Conservation (phyloP, 148 eudicot genomes). For the Beta vulgaris region DNA sequence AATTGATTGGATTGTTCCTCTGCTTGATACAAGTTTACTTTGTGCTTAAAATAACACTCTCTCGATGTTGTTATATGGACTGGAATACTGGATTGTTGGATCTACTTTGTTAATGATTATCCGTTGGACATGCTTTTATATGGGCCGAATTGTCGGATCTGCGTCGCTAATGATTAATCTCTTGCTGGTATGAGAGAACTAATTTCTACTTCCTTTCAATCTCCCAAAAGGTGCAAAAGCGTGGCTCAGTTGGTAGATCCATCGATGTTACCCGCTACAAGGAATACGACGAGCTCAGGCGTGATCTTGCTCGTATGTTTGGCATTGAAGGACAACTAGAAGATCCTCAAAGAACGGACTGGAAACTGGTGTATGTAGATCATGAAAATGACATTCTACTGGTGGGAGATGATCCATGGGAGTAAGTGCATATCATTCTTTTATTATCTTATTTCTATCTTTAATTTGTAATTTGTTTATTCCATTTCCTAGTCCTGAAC, state of each 20-base stretch:
- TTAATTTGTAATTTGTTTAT: not conserved
- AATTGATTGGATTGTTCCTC: too few species aligned
- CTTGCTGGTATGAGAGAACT: not conserved
- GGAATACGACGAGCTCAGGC: conserved; percentile 83
- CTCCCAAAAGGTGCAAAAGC: conserved; percentile 78
- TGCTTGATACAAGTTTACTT: too few species aligned
- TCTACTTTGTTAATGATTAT: too few species aligned
- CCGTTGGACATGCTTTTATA: not conserved
- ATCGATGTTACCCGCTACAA: conserved; percentile 92
- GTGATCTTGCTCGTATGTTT: conserved; percentile 93
- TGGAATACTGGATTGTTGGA: too few species aligned
- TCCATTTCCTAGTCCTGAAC: not conserved
- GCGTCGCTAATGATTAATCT: not conserved
- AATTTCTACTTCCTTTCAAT: not conserved
- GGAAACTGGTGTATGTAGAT: conserved; percentile 97
- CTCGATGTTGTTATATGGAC: too few species aligned
- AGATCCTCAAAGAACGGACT: conserved; percentile 84
- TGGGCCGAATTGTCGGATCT: not conserved
- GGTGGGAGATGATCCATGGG: conserved; percentile 99
- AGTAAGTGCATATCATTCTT: too few species aligned
- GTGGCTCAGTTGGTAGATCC: conserved; percentile 97
- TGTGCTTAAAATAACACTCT: too few species aligned
- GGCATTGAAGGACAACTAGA: conserved; percentile 93
- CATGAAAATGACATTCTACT: conserved; percentile 91
- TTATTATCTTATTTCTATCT: not conserved